A percentile compares a stretch with the other conserved stretches of the same genome.
phyloP scores from a whole-genome alignment of 495 filamentous ascomycete species.

The Opeltia flavorubescens region DNA sequence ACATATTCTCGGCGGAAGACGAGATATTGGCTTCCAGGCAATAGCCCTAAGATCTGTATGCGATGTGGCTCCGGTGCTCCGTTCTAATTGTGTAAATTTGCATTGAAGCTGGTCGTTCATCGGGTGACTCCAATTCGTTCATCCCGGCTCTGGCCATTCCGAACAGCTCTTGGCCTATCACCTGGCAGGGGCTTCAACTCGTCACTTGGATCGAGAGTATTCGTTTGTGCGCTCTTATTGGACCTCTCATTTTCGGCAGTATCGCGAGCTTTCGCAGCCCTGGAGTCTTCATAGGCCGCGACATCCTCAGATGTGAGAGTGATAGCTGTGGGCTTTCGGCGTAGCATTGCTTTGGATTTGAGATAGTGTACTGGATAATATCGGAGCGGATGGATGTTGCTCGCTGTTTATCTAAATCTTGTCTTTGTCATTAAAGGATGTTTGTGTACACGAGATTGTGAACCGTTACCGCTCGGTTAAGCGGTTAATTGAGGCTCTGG shows the following conservation, averaged over 20 bases:
- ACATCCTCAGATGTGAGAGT: constrained; percentile 67
- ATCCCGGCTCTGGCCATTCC: neutral
- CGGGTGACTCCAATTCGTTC: neutral
- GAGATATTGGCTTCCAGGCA: too few species aligned
- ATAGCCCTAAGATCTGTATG: too few species aligned
- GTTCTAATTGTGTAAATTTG: too few species aligned
- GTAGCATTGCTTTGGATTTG: too few species aligned
- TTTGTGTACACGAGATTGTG: too few species aligned
- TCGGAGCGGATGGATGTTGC: neutral
- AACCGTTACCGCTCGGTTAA: too few species aligned
- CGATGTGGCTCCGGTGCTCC: too few species aligned
- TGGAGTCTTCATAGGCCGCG: constrained; percentile 55
- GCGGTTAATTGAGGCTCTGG: too few species aligned
- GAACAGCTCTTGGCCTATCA: constrained; percentile 22
- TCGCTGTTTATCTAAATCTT: neutral
- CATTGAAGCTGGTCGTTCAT: neutral
- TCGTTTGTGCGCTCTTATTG: constrained; percentile 6
- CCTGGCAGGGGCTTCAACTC: constrained; percentile 42
- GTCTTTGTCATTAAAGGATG: neutral
- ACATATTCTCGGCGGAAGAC: too few species aligned
- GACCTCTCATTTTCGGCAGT: constrained; percentile 16
- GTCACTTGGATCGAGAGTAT: constrained; percentile 38
- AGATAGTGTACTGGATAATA: too few species aligned
- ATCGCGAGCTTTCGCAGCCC: constrained; percentile 21
- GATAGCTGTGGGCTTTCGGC: constrained; percentile 65